Evolutionary conservation across 805 yeast species (phyloP), one percentile per base, ranked within the genome.

Genomic region (Wickerhamiella occidentalis): DNA sequence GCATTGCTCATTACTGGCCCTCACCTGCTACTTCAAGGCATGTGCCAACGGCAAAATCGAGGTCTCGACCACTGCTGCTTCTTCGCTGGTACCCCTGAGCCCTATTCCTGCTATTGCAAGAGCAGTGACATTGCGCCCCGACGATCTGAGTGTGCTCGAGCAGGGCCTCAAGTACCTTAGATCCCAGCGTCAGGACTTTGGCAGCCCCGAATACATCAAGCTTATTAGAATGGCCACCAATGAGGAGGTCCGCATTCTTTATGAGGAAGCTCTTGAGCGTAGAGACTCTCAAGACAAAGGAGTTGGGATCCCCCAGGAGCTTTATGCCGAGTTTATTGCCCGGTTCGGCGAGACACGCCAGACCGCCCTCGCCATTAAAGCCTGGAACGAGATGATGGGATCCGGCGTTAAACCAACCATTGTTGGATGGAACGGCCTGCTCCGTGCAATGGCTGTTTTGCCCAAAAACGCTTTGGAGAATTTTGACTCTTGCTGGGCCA

Each of bases 361-460:
- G 40, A 51, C 53, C 2, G 53, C 56, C 13, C 42, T 33, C 25
- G 62, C 68, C 15, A 61, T 60, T 41, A 63, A 64, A 9, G 60
- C 76, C 1, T 80, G 84, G 76, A 75, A 73, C 52, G 67, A 64
- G 40, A 60, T 81, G 65, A 55, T 72, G 23, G 53, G 61, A 9
- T 56, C 60, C 6, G 73, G 71, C 18, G 58, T 69, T 15, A 53
- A 53, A 1, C 78, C 78, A n/a, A 61, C 72, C 3, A 55, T 70
- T n/a, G 55, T 62, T 0, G 61, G 78, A 1, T 83, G 86, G 86
- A 78, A 79, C 47, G 69, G 74, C 47, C 68, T 81, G 25, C 63
- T 83, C 46, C 66, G 72, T 47, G 69, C 81, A 0, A 70, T 73
- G 2, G 60, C 71, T 7, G 46, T 54, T 47, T 54, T 61, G 19